Evolutionary conservation across 768 basidiomycete species (phyloP), one percentile per base, ranked within the genome.

Genomic region (Fomitopsis pulvina): DNA sequence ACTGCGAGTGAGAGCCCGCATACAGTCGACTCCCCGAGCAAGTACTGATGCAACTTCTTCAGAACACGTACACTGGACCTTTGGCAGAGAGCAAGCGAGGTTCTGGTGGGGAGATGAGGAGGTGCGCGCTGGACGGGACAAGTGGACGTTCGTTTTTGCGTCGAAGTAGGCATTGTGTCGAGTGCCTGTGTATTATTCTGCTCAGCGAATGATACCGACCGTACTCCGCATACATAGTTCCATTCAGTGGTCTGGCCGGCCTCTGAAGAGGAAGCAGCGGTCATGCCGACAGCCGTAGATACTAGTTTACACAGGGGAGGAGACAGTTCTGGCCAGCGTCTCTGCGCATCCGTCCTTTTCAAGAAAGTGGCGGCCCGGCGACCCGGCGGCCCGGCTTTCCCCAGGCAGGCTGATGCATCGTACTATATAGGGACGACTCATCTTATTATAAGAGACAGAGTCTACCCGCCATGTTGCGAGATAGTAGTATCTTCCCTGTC

Each of bases 111-210:
- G 57, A 22, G 41, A 52, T 3, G 44, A 53, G 11, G 21, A 14
- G 1, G 16, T 54, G 9, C 20, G 29, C 5, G 41, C 48, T 1
- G 37, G 52, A 22, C 30, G 41, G 18, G 41, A 53, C 21, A 58
- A 58, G 25, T 58, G 57, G 57, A 53, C 48, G 10, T 56, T 58
- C 51, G 3, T 42, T 4, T 58, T 58, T 24, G 48, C 28, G 9
- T 21, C 40, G 43, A 25, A 43, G 45, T 27, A 50, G 10, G 41
- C 20, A 4, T 24, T 4, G 41, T n/a, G n/a, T n/a, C n/a, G n/a
- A n/a, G n/a, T n/a, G n/a, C n/a, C n/a, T n/a, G 21, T 11, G 22
- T 18, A 41, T 4, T 42, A 24, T 10, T 24, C 26, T 44, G 34
- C 41, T 10, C 40, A 28, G 11, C 21, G 12, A 29, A 43, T 21